Base-by-base conservation (phyloP, 371 early-diverging fungal species). In the Rhizopus arrhizus region DNA sequence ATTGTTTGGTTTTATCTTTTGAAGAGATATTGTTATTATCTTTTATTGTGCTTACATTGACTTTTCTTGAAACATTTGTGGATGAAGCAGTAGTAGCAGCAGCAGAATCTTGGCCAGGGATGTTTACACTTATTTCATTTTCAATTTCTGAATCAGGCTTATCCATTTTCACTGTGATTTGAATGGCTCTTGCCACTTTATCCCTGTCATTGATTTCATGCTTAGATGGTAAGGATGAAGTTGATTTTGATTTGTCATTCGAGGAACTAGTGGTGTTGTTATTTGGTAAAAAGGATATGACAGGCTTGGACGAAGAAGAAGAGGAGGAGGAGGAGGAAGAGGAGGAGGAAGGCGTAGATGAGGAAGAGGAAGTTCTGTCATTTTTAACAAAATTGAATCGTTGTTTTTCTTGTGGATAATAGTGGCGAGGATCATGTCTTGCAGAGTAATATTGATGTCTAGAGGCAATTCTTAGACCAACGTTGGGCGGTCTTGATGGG, bases 321-420 rank as follows among this genome's bases (percentile, higher is more conserved):
- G 22, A 22, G 22, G 22, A 22, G 22, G 22, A 22, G 22, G 22
- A 22, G 2, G 22, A 22, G 40, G 11, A 22, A 5, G 11, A 22
- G 22, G 22, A 22, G 22, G 22, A 22, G 2, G 22, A 22, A 22
- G 22, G 22, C 22, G 22, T 22, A 22, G 22, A 22, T 22, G 22
- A 22, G 22, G 22, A 22, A 22, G 22, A 22, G 22, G 22, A 22
- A 22, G 2, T 15, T 15, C 8, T 45, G 7, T 22, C 22, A 15
- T 15, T 22, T 45, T 45, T 45, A n/a, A 45, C 46, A 45, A 45
- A 45, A 15, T 45, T 45, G n/a, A 45, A 12, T 40, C n/a, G 46
- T 2, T 11, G 46, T 13, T 45, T 45, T 45, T 45, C 11, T 15
- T 7, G 16, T 7, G 8, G 2, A 12, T 40, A 40, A 15, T 6